Conservation (phyloP, 164 flowering plant species). For the Magnolia sinica region DNA sequence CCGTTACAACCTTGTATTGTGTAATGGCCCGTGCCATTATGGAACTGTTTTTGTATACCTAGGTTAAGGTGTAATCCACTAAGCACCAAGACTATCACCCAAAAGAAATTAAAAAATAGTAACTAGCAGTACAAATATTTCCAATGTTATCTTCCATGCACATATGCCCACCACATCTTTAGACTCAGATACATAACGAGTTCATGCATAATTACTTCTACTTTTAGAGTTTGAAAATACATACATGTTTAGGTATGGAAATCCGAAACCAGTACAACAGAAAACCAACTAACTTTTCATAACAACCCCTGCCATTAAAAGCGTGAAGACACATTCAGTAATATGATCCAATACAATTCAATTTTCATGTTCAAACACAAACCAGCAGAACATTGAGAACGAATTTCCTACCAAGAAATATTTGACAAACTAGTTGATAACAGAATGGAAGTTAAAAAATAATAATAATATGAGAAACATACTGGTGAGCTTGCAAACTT, state of each 20-base stretch:
- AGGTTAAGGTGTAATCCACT: background rate
- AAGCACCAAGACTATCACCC: background rate
- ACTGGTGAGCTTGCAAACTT: background rate
- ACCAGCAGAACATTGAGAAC: background rate
- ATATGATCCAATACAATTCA: background rate
- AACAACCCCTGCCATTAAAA: constrained; percentile 56
- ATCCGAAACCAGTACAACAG: constrained; percentile 87
- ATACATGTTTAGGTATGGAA: constrained; percentile 58
- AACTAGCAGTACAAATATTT: background rate
- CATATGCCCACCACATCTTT: background rate
- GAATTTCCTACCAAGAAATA: background rate
- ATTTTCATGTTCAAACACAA: background rate
- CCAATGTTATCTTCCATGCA: background rate
- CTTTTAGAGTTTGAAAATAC: constrained; percentile 20
- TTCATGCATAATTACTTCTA: too few relatives aligned
- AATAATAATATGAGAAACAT: background rate
- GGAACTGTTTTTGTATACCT: background rate
- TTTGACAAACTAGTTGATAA: background rate
- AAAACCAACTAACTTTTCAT: constrained; percentile 67
- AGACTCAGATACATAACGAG: too few relatives aligned
- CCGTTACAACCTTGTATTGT: too few relatives aligned
- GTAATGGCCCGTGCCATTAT: too few relatives aligned
- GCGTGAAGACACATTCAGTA: background rate
- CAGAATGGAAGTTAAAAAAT: background rate
- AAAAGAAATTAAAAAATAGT: background rate